phyloP scores from a whole-genome alignment of 768 basidiomycete species.

The Candolleomyces eurysporus region DNA sequence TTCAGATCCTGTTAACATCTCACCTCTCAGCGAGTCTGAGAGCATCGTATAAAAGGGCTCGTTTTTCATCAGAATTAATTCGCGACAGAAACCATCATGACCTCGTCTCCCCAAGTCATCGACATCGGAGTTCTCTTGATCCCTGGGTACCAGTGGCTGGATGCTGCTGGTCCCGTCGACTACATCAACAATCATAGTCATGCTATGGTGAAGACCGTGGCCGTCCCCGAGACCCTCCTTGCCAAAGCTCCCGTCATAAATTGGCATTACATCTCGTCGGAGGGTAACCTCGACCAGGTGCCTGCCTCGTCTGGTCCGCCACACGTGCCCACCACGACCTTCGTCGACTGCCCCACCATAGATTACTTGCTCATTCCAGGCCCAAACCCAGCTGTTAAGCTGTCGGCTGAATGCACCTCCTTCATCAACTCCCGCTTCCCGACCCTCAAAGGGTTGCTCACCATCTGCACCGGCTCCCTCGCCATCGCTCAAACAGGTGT shows the following conservation, averaged over 20 bases:
- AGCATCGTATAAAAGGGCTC: too few species aligned
- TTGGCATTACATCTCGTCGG: conserved; percentile 23
- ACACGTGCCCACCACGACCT: conserved; percentile 19
- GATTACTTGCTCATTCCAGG: conserved; percentile 27
- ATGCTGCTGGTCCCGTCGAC: conserved; percentile 23
- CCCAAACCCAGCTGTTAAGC: conserved; percentile 10
- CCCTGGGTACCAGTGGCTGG: conserved; percentile 22
- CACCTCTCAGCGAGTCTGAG: too few species aligned
- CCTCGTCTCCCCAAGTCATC: neutral
- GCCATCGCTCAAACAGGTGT: conserved; percentile 19
- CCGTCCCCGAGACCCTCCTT: conserved; percentile 7
- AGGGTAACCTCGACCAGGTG: conserved; percentile 13
- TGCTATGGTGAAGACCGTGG: neutral
- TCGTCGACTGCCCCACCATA: conserved; percentile 14
- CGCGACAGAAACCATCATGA: too few species aligned
- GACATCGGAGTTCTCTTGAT: conserved; percentile 21
- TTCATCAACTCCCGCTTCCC: conserved; percentile 18
- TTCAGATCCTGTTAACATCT: too few species aligned
- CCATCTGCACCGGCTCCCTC: conserved; percentile 23
- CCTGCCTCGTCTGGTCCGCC: conserved; percentile 17
- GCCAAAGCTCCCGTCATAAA: conserved; percentile 19
- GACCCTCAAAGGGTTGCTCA: conserved; percentile 17
- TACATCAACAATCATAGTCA: conserved; percentile 21
- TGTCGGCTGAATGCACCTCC: conserved; percentile 12
- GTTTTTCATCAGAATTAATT: too few species aligned